These are phyloP conservation scores for Spatholobus suberectus DNA, from an alignment of 306 rosid genomes.

Conservation along the genomic window DNA sequence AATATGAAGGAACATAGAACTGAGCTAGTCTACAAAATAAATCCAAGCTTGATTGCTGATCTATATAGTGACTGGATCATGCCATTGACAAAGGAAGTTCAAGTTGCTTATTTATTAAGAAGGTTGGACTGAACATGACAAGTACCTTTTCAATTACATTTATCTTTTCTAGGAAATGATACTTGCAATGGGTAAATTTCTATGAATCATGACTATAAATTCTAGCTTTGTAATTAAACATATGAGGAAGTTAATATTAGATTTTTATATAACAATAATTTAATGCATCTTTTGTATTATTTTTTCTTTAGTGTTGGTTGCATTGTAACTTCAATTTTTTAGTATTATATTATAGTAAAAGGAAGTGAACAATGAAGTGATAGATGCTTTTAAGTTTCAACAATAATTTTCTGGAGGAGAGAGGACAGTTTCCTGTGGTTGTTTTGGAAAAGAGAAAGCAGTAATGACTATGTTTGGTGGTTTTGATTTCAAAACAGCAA, in stretches of 20 bases:
- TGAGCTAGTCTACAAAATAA: conserved; percentile 75
- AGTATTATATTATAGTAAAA: neutral
- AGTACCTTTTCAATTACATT: neutral
- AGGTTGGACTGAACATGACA: conserved; percentile 68
- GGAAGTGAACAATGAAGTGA: neutral
- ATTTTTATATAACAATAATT: conserved; percentile 18
- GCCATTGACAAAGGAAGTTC: conserved; percentile 97
- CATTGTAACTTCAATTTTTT: neutral
- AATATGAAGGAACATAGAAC: conserved; percentile 50
- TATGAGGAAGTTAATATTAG: neutral
- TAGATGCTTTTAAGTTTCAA: neutral
- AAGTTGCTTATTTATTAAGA: conserved; percentile 83
- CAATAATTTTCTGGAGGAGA: neutral
- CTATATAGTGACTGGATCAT: conserved; percentile 92
- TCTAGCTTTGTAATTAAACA: conserved; percentile 27
- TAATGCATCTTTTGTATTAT: neutral
- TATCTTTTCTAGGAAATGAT: conserved; percentile 3
- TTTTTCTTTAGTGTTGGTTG: neutral
- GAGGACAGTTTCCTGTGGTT: neutral
- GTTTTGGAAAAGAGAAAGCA: neutral
- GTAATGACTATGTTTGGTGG: neutral
- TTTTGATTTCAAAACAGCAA: neutral
- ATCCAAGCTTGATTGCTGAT: conserved; percentile 82
- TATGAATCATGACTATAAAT: neutral
- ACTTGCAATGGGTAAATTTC: neutral